Evolutionary conservation across 768 basidiomycete genomes (phyloP).

Genomic region (Amyloporia xantha): DNA sequence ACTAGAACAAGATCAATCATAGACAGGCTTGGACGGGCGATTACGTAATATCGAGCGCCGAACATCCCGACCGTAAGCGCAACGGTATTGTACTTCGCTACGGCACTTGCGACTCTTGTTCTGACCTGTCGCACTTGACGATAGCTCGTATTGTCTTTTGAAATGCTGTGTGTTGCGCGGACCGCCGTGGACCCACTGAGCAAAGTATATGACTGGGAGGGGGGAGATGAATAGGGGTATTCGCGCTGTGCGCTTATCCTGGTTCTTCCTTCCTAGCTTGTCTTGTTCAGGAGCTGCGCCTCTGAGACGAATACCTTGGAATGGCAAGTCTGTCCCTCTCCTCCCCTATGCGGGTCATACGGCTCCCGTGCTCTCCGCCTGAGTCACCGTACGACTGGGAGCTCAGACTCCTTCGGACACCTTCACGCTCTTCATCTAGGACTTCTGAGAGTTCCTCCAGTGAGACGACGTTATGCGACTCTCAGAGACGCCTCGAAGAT

Average conservation of each 20-base stretch:
- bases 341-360: background rate
- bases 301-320: background rate
- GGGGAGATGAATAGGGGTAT: background rate
- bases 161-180: background rate
- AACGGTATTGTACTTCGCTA: too few relatives aligned
- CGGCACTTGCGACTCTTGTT: too few relatives aligned
- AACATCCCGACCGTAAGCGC: too few relatives aligned
- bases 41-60: too few relatives aligned
- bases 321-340: constrained; percentile 2
- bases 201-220: background rate
- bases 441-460: background rate
- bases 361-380: background rate
- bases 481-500: constrained; percentile 7
- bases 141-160: background rate
- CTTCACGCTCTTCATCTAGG: background rate
- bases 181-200: constrained; percentile 5
- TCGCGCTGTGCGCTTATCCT: constrained; percentile 6
- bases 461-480: constrained; percentile 8
- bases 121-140: too few relatives aligned
- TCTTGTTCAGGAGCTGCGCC: background rate
- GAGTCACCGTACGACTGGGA: background rate
- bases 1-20: too few relatives aligned
- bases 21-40: too few relatives aligned
- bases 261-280: constrained; percentile 6
- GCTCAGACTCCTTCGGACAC: background rate